phyloP scores from a whole-genome alignment of 2,329 filamentous ascomycete species.

The Fusarium subtropicale region DNA sequence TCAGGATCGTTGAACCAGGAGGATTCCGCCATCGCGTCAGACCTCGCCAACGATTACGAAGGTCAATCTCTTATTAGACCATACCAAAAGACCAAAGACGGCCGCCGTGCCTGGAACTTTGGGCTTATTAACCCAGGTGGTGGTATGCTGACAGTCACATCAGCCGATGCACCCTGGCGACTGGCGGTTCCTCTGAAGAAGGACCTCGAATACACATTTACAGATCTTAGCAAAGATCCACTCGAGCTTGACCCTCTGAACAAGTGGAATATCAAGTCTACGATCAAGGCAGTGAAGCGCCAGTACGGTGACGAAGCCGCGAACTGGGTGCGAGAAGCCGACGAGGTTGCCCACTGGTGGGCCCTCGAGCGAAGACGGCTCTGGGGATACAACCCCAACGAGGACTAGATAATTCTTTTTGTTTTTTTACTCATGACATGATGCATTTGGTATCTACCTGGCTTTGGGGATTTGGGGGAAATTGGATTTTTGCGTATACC shows the following conservation, averaged over 20 bases:
- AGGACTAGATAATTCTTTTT: conserved; percentile 19
- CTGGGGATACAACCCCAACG: conserved; percentile 36
- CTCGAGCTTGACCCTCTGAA: conserved; percentile 45
- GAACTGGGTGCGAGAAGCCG: conserved; percentile 46
- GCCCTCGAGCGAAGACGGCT: conserved; percentile 36
- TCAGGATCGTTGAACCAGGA: conserved; percentile 46
- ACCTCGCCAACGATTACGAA: conserved; percentile 50
- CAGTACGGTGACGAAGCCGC: conserved; percentile 40
- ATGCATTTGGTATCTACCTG: conserved; percentile 32
- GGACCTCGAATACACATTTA: conserved; percentile 51
- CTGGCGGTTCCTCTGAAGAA: conserved; percentile 49
- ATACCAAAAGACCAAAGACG: conserved; percentile 38
- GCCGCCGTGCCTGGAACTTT: conserved; percentile 50
- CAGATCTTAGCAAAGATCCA: conserved; percentile 46
- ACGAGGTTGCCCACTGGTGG: conserved; percentile 41
- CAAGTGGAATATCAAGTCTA: conserved; percentile 43
- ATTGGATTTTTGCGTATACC: conserved; percentile 30
- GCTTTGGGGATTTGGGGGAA: conserved; percentile 21
- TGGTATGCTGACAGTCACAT: conserved; percentile 50
- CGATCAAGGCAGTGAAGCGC: conserved; percentile 42
- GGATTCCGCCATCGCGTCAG: conserved; percentile 42
- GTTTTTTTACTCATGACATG: conserved; percentile 31
- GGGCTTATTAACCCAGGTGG: conserved; percentile 51
- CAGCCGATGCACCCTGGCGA: conserved; percentile 49
- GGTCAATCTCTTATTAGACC: conserved; percentile 51